Evolutionary conservation across 495 filamentous ascomycete genomes (phyloP), one percentile per base, ranked within the genome.

Genomic region (Penicillium pancosmium): DNA sequence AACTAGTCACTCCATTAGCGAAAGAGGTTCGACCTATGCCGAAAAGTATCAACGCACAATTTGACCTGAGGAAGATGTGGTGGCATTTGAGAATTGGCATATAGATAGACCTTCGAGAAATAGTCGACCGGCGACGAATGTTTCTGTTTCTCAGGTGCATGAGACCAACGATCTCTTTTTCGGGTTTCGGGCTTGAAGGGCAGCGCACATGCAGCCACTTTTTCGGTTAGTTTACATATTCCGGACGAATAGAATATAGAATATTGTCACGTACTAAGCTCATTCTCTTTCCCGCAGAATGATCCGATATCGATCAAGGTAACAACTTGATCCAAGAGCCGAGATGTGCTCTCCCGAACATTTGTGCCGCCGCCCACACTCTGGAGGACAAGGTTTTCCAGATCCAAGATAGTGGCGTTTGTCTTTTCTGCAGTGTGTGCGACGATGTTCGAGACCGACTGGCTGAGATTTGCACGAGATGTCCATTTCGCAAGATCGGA

Each of bases 51-150:
- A 16, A 77, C 83, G 63, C 78, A 91, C 82, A 91, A 68, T 68
- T 81, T 85, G 49, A 92, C 71, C 2, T 83, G 81, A 16, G 85
- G 82, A 1, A 92, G 73, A 58, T 86, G 70, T 34, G 82, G 77
- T 5, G 89, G 88, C n/a, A 93, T 71, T 53, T 81, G 84, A 4
- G 91, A 90, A 67, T 94, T 94, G n/a, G 80, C 75, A 67, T 93
- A 94, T 10, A 88, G 72, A 67, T 90, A 87, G 13, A 86, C 86
- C 69, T 92, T 93, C n/a, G 84, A 74, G 68, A 92, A 92, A 68
- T 88, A 86, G 54, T 84, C 85, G 40, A 50, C 50, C 33, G 52
- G 57, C 13, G 55, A 21, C 34, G 57, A 47, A 35, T 56, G 34
- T 16, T 62, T 65, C 15, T 63, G 44, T 15, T 62, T 55, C 33